Evolutionary conservation across 495 filamentous ascomycete species (phyloP), one percentile per base, ranked within the genome.

Genomic region (Talaromyces liani): DNA sequence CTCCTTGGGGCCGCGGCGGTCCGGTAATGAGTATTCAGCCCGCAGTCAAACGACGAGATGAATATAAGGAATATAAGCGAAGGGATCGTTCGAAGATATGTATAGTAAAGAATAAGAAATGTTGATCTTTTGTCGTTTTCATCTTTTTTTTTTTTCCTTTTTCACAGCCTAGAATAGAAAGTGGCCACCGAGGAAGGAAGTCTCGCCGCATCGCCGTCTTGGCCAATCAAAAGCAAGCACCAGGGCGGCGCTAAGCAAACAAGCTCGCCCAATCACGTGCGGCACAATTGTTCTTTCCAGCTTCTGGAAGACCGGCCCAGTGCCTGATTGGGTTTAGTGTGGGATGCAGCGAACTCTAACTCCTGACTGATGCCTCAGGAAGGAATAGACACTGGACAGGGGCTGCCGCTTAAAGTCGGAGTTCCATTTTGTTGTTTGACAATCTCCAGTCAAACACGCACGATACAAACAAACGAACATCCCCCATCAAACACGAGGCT

Each of bases 241-340:
- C 9, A 16, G 39, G 14, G n/a, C 45, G 45, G 45, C 45, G n/a
- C 45, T 49, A 49, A 49, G n/a, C 16, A 49, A 56, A 29, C 27
- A 25, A 56, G 53, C 22, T 56, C 56, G 31, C 12, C 27, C 56
- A 58, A 16, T 58, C 27, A 58, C 56, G 20, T 18, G 6, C 56
- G 29, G 27, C 24, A 56, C 29, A 49, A 20, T 53, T 58, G 56
- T 58, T 58, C 56, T 58, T 36, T 58, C 36, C 56, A 58, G 56
- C 56, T 58, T 58, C 56, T 58, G 29, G 56, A 58, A 58, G 56
- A 24, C 25, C n/a, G 29, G 41, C 16, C 41, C 9, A 20, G 4
- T 47, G 45, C 18, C 45, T 20, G 45, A 20, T 49, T 20, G 45
- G 45, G 45, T n/a, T 9, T 49, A 49, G 45, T 9, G 45, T 8